Percentiles rank a stretch among this genome's conserved stretches.
Evolutionary conservation across 163 green algal genomes (phyloP).

Genomic region (Scenedesmus sp.): DNA sequence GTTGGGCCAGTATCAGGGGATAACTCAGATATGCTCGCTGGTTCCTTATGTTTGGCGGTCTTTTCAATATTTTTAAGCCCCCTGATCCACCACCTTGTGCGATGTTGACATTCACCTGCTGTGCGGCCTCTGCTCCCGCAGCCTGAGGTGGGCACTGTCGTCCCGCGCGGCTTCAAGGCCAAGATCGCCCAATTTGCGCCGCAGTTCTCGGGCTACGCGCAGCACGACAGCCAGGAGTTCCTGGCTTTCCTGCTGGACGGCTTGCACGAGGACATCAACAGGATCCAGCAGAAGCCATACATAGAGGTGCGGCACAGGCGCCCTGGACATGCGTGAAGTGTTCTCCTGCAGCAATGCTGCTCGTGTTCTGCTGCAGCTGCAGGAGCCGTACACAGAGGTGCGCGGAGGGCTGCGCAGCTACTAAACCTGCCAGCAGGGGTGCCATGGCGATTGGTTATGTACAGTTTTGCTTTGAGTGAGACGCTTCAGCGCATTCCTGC

Average conservation of each 20-base stretch:
- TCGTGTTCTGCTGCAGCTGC: neutral
- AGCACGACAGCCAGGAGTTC: conserved; percentile 97
- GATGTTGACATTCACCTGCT: no score
- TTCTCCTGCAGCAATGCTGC: neutral
- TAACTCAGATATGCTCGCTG: no score
- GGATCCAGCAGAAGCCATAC: conserved; percentile 95
- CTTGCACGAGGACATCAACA: conserved; percentile 98
- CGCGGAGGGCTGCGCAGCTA: no score
- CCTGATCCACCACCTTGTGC: no score
- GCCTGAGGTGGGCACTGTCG: conserved; percentile 73
- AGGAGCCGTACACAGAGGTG: neutral
- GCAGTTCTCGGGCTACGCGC: conserved; percentile 95
- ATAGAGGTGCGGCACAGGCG: conserved; percentile 75
- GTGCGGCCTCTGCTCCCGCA: conserved; percentile 19
- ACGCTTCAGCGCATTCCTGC: no score
- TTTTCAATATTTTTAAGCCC: no score
- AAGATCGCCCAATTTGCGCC: conserved; percentile 88
- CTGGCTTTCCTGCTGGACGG: conserved; percentile 97
- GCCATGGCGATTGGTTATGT: no score
- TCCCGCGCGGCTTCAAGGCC: conserved; percentile 92
- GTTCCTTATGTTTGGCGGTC: no score
- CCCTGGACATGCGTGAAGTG: neutral
- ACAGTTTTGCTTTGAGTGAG: no score
- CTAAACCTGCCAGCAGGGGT: no score
- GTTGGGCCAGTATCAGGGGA: no score